These are phyloP conservation scores for Ophiocytium majus DNA, from an alignment of 352 stramenopile genomes.

Conservation along the genomic window DNA sequence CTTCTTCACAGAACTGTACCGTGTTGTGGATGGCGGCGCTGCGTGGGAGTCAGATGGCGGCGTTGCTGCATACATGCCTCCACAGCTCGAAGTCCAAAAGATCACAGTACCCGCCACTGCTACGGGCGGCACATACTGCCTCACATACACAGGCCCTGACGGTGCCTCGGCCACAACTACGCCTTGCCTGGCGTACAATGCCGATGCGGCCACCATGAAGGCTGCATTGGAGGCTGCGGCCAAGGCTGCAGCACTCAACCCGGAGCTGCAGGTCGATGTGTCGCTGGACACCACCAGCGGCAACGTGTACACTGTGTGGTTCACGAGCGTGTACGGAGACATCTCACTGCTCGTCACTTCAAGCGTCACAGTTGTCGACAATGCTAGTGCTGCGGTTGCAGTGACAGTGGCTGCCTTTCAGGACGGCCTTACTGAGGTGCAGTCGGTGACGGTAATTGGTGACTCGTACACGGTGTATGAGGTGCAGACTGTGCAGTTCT, in stretches of 20 bases:
- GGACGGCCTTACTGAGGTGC: slow-evolving; percentile 61
- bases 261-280: slow-evolving; percentile 40
- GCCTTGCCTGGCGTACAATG: background rate
- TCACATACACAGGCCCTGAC: background rate
- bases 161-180: background rate
- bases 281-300: slow-evolving; percentile 57
- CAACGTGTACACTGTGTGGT: slow-evolving; percentile 73
- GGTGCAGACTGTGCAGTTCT: slow-evolving; percentile 78
- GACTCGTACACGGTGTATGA: slow-evolving; percentile 81
- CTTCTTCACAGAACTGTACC: slow-evolving; percentile 94
- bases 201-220: background rate
- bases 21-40: slow-evolving; percentile 70
- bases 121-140: background rate
- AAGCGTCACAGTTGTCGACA: background rate
- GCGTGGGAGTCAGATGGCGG: slow-evolving; percentile 82
- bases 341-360: slow-evolving; percentile 59
- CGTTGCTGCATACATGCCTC: slow-evolving; percentile 80
- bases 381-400: slow-evolving; percentile 53
- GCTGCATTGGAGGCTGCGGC: background rate
- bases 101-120: slow-evolving; percentile 54
- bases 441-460: slow-evolving; percentile 62
- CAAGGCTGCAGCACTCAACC: background rate
- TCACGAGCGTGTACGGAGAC: slow-evolving; percentile 77
- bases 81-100: slow-evolving; percentile 81
- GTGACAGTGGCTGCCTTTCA: slow-evolving; percentile 42